Evolutionary conservation across 2,329 filamentous ascomycete species (phyloP).

Genomic region (Bipolaris victoriae): DNA sequence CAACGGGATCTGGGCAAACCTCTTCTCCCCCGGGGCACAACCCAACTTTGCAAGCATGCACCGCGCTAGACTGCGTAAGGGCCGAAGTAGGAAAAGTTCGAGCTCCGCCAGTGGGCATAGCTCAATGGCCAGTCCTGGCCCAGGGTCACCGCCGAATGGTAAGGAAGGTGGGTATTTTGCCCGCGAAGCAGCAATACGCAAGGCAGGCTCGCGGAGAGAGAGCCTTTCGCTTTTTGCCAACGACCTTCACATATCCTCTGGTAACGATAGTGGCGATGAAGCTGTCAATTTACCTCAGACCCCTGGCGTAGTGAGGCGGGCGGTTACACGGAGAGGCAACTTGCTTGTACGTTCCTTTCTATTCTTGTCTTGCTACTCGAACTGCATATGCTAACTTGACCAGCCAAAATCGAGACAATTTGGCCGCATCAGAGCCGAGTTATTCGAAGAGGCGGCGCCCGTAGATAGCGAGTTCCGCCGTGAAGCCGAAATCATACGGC

Average conservation of each 20-base stretch:
- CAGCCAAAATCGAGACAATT: slow-evolving; percentile 97
- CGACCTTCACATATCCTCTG: slow-evolving; percentile 78
- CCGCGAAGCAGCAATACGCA: slow-evolving; percentile 56
- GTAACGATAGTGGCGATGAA: slow-evolving; percentile 80
- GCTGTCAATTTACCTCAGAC: slow-evolving; percentile 58
- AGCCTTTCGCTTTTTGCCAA: slow-evolving; percentile 91
- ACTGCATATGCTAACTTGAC: slow-evolving; percentile 18
- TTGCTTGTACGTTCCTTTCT: slow-evolving; percentile 69
- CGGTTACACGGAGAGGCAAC: slow-evolving; percentile 86
- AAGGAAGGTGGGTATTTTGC: slow-evolving; percentile 62
- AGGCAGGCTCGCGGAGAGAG: slow-evolving; percentile 70
- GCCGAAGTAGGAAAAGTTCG: slow-evolving; percentile 68
- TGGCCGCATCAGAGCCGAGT: slow-evolving; percentile 85
- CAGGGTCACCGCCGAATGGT: slow-evolving; percentile 76
- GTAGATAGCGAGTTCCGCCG: slow-evolving; percentile 86
- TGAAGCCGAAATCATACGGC: slow-evolving; percentile 93
- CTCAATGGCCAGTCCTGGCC: slow-evolving; percentile 71
- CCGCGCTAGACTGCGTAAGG: slow-evolving; percentile 63
- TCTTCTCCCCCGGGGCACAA: slow-evolving; percentile 69
- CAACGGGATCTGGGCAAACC: slow-evolving; percentile 67
- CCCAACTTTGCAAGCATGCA: slow-evolving; percentile 83
- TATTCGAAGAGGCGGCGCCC: slow-evolving; percentile 86
- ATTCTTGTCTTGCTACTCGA: neutral
- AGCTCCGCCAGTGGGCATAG: slow-evolving; percentile 73
- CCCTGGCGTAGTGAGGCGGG: slow-evolving; percentile 78